Conservation (phyloP, 805 yeast species). For the Torulaspora delbrueckii region DNA sequence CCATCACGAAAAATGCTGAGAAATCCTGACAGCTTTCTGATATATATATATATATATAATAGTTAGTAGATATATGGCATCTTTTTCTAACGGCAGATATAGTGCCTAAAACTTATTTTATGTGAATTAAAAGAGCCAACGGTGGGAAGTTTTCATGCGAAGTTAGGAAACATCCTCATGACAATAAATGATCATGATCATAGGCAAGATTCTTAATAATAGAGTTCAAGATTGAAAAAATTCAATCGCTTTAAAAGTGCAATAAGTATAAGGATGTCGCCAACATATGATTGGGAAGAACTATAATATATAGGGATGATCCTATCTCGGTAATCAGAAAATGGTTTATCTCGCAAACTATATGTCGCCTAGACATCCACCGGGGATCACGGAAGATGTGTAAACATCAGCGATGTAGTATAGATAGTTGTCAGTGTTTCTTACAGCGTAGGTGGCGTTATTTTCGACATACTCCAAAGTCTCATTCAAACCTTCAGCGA, state of each 20-base stretch:
- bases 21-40: too few relatives aligned
- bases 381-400: conserved; percentile 29
- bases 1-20: too few relatives aligned
- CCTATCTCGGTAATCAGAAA: background rate
- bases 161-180: background rate
- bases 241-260: background rate
- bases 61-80: too few relatives aligned
- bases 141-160: background rate
- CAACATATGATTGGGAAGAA: background rate
- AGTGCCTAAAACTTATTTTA: too few relatives aligned
- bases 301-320: background rate
- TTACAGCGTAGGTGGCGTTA: conserved; percentile 35
- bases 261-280: background rate
- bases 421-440: conserved; percentile 34
- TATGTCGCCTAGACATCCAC: conserved; percentile 24
- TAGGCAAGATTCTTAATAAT: background rate
- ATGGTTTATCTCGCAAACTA: background rate
- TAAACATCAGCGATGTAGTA: conserved; percentile 35
- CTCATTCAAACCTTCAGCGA: conserved; percentile 36
- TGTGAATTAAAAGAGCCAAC: too few relatives aligned
- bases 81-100: too few relatives aligned
- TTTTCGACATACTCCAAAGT: conserved; percentile 34
- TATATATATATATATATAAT: too few relatives aligned
- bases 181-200: background rate
- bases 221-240: background rate